Evolutionary conservation across 805 yeast genomes (phyloP).

Genomic region (Cyberlindnera amylophila): DNA sequence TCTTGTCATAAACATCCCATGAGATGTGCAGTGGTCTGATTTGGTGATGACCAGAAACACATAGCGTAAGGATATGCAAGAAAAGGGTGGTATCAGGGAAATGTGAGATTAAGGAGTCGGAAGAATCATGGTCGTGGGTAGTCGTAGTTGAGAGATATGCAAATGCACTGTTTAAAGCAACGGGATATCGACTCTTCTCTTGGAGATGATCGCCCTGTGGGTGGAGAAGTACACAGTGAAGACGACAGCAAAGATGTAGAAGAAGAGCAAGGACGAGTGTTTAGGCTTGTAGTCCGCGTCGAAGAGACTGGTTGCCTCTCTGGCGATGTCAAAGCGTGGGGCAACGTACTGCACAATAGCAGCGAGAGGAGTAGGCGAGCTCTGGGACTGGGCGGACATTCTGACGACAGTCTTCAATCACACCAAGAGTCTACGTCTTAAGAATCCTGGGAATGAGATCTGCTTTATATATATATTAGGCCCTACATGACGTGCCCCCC

Average conservation of each 20-base stretch:
- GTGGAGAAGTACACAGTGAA: conserved; percentile 17
- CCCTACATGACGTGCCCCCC: no score
- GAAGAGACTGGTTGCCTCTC: conserved; percentile 55
- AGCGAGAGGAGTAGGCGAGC: not conserved
- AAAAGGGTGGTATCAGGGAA: no score
- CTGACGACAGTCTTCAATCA: not conserved
- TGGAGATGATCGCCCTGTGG: conserved; percentile 21
- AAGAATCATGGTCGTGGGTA: no score
- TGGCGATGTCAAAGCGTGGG: conserved; percentile 95
- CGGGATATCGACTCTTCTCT: conserved; percentile 26
- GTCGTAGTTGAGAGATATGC: no score
- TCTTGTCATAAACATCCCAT: no score
- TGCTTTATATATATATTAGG: no score
- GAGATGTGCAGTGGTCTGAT: no score
- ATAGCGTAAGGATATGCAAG: no score
- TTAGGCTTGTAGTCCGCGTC: conserved; percentile 8
- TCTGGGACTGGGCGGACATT: not conserved
- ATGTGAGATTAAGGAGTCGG: no score
- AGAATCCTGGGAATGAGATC: no score
- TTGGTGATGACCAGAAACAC: no score
- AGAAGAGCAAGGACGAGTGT: conserved; percentile 8
- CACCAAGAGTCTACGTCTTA: no score
- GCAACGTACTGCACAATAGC: conserved; percentile 31
- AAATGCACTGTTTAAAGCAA: conserved; percentile 12
- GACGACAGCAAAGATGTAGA: conserved; percentile 18